Evolutionary conservation across 2,329 filamentous ascomycete species (phyloP).

Genomic region (Calycina herbarum): DNA sequence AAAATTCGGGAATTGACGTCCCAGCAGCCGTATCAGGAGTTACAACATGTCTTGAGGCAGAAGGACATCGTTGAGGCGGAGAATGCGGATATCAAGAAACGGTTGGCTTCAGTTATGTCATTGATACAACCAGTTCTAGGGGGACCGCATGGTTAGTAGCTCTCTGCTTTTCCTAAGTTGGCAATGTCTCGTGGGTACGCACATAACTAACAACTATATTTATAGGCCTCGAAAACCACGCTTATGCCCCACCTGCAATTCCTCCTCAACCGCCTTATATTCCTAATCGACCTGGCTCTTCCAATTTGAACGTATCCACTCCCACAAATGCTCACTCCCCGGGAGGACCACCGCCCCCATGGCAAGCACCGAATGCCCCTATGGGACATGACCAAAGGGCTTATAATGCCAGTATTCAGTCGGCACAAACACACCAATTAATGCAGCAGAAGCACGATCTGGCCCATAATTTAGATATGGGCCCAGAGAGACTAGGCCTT

Average conservation of each 20-base stretch:
- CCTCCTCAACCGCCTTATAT: constrained; percentile 28
- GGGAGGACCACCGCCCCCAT: constrained; percentile 30
- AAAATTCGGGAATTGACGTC: constrained; percentile 73
- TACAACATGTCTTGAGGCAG: constrained; percentile 72
- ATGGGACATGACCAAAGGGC: constrained; percentile 31
- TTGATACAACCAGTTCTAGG: constrained; percentile 61
- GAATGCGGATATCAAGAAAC: constrained; percentile 74
- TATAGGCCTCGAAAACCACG: constrained; percentile 23
- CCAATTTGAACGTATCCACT: constrained; percentile 41
- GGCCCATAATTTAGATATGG: constrained; percentile 58
- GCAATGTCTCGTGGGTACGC: neutral
- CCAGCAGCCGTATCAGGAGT: constrained; percentile 80
- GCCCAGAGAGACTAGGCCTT: constrained; percentile 67
- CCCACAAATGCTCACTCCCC: constrained; percentile 44
- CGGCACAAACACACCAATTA: constrained; percentile 38
- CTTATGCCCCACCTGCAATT: constrained; percentile 17
- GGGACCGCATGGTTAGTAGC: constrained; percentile 33
- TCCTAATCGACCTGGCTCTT: constrained; percentile 34
- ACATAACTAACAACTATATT: constrained; percentile 7
- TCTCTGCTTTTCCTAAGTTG: constrained; percentile 8
- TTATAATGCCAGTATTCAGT: constrained; percentile 33
- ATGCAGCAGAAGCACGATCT: constrained; percentile 50
- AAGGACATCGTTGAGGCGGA: constrained; percentile 78
- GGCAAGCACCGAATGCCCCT: constrained; percentile 35
- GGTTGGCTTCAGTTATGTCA: constrained; percentile 63